Evolutionary conservation across 2,329 filamentous ascomycete species (phyloP).

Genomic region (Immersiporthe knoxdaviesiana): DNA sequence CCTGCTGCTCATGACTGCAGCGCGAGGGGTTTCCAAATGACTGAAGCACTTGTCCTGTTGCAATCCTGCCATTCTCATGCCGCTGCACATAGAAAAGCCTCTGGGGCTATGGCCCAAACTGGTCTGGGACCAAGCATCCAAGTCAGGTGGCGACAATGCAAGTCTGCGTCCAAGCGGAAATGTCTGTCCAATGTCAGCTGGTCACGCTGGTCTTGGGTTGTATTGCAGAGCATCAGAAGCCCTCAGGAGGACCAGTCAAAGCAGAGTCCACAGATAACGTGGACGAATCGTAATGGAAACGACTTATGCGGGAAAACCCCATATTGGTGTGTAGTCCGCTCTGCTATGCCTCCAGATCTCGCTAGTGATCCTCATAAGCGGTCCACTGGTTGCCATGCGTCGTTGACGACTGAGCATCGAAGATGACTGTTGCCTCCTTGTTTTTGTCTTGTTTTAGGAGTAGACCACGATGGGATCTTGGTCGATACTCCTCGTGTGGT

Average conservation of each 20-base stretch:
- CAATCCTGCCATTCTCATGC: neutral
- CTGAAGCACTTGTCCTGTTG: neutral
- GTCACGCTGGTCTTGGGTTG: neutral
- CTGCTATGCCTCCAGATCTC: neutral
- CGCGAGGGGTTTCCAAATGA: neutral
- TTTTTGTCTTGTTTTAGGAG: neutral
- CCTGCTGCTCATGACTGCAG: neutral
- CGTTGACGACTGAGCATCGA: neutral
- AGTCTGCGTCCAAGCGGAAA: slow-evolving; percentile 26
- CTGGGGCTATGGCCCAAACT: neutral
- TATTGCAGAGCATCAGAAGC: neutral
- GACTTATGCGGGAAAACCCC: neutral
- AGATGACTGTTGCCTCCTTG: neutral
- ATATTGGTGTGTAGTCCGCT: neutral
- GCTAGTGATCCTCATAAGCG: neutral
- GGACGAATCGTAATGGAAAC: slow-evolving; percentile 1
- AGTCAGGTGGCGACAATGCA: neutral
- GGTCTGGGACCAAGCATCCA: neutral
- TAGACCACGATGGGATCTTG: neutral
- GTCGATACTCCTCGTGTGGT: neutral
- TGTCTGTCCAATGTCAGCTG: slow-evolving; percentile 36
- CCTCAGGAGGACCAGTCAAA: neutral
- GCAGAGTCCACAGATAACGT: neutral
- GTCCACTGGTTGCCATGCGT: neutral
- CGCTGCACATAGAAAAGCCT: neutral